Conservation (phyloP, 2,329 filamentous ascomycete species). For the Colletotrichum sp. region DNA sequence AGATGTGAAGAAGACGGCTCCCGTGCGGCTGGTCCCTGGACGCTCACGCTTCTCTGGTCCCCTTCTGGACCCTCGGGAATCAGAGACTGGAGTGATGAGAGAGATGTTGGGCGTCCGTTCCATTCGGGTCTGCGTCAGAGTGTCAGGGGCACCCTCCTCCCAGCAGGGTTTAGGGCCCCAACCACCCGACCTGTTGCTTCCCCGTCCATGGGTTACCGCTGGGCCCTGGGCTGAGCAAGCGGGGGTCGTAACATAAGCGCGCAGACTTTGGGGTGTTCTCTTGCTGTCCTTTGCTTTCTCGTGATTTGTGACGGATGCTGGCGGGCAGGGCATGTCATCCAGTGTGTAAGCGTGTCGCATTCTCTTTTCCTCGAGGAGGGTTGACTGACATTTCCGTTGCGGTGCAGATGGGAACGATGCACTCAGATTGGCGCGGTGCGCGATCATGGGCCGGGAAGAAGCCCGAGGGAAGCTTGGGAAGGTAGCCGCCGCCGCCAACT, state of each 20-base stretch:
- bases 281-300: neutral
- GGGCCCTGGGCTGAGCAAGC: neutral
- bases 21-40: neutral
- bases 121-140: neutral
- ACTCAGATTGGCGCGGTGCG: neutral
- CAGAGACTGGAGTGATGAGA: neutral
- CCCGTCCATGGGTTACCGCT: slow-evolving; percentile 5
- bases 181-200: neutral
- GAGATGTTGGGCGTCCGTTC: neutral
- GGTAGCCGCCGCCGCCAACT: neutral
- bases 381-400: neutral
- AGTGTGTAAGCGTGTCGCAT: neutral
- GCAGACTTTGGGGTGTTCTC: neutral
- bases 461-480: neutral
- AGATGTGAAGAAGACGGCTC: neutral
- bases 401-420: neutral
- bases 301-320: neutral
- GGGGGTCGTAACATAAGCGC: neutral
- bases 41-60: neutral
- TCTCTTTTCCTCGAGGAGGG: neutral
- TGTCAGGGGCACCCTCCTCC: neutral
- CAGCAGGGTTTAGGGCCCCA: slow-evolving; percentile 6
- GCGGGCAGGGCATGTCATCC: neutral
- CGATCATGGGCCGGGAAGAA: neutral
- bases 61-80: neutral